These are phyloP conservation scores for Ruellia speciosa DNA, from an alignment of 305 asterid species.

Conservation along the genomic window DNA sequence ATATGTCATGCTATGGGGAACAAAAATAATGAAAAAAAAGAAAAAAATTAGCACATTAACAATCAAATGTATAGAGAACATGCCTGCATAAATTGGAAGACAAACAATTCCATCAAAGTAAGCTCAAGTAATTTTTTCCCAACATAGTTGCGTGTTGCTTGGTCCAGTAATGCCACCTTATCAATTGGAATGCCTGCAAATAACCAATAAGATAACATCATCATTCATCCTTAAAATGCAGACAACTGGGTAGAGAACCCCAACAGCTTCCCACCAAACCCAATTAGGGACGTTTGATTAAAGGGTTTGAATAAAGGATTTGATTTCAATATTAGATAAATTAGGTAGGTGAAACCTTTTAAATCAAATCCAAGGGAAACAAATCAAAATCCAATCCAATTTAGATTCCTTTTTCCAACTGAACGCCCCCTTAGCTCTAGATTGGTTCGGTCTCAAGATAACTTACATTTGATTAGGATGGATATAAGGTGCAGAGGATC, in stretches of 20 bases:
- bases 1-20: constrained; percentile 1
- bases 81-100: constrained; percentile 94
- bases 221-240: background rate
- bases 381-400: no score
- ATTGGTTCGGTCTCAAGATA: background rate
- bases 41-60: background rate
- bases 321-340: no score
- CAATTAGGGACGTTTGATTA: background rate
- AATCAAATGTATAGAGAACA: constrained; percentile 17
- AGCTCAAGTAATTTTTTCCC: constrained; percentile 82
- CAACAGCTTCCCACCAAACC: background rate
- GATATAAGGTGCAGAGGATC: background rate
- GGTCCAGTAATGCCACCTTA: constrained; percentile 70
- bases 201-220: background rate
- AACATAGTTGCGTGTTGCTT: constrained; percentile 75
- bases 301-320: no score
- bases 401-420: no score
- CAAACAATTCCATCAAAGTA: constrained; percentile 71
- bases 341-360: no score
- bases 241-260: background rate
- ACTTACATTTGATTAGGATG: background rate
- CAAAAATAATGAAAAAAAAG: constrained; percentile 9
- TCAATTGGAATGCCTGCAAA: constrained; percentile 81
- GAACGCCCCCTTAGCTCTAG: background rate
- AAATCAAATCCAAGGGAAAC: no score